Conservation (phyloP, 805 yeast genomes). For the Lachancea waltii region DNA sequence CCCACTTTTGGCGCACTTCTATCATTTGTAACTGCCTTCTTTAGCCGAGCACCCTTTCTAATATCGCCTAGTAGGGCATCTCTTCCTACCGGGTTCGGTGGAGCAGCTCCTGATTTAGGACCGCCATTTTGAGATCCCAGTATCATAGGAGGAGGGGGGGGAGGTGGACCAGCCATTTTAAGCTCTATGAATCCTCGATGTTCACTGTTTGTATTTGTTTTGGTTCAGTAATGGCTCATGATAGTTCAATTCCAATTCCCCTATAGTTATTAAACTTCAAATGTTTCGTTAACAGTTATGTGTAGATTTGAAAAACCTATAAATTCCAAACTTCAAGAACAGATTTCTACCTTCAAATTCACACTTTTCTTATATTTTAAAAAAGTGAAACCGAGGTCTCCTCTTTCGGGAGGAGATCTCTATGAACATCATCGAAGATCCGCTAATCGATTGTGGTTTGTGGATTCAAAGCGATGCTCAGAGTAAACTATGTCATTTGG, state of each 20-base stretch:
- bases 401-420: conserved; percentile 1
- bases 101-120: conserved; percentile 22
- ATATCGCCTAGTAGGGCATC: conserved; percentile 74
- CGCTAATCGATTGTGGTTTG: conserved; percentile 34
- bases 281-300: not conserved
- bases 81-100: conserved; percentile 36
- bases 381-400: conserved; percentile 8
- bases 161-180: conserved; percentile 41
- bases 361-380: conserved; percentile 1
- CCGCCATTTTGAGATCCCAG: conserved; percentile 33
- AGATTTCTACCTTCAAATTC: not conserved
- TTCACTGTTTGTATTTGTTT: not conserved
- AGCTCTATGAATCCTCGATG: not conserved
- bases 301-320: conserved; percentile 1
- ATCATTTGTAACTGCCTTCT: conserved; percentile 59
- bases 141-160: conserved; percentile 58
- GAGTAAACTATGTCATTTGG: conserved; percentile 12
- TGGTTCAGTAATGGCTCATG: too few species aligned
- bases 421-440: conserved; percentile 44
- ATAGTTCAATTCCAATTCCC: not conserved
- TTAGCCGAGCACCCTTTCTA: conserved; percentile 57
- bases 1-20: conserved; percentile 55
- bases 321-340: not conserved
- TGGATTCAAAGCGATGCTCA: conserved; percentile 45
- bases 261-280: not conserved